These are phyloP conservation scores for Aegilops tauschii DNA, from an alignment of 176 grass and related monocot species.

Conservation along the genomic window DNA sequence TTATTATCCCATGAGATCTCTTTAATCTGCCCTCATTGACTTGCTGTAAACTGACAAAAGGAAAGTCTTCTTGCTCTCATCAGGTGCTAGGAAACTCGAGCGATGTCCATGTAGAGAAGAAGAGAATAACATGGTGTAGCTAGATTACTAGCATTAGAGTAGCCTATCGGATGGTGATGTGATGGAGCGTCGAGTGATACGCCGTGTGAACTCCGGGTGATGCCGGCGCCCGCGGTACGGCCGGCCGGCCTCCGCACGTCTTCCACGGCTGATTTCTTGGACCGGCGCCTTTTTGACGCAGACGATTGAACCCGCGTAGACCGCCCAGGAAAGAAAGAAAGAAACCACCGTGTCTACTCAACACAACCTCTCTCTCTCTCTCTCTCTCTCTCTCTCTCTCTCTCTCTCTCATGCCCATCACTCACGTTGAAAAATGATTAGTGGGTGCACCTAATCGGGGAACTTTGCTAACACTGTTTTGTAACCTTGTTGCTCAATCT, in stretches of 20 bases:
- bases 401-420: not conserved
- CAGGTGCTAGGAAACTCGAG: not conserved
- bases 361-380: not conserved
- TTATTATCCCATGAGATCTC: not conserved
- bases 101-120: not conserved
- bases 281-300: slow-evolving; percentile 22
- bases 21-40: not conserved
- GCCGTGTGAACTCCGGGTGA: not conserved
- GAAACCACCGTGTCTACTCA: not conserved
- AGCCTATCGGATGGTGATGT: not conserved
- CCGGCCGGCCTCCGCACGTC: not conserved
- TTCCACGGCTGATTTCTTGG: slow-evolving; percentile 34
- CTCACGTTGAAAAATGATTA: not conserved
- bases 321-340: not conserved
- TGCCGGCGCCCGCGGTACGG: not conserved
- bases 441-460: slow-evolving; percentile 1
- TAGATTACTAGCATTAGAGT: not conserved
- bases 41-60: not conserved
- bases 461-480: not conserved
- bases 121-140: not conserved
- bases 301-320: slow-evolving; percentile 16
- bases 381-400: not conserved
- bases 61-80: slow-evolving; percentile 10
- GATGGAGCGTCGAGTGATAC: not conserved
- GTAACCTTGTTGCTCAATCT: not conserved